These are phyloP conservation scores for Spathaspora girioi DNA, from an alignment of 805 yeast species.

Conservation along the genomic window DNA sequence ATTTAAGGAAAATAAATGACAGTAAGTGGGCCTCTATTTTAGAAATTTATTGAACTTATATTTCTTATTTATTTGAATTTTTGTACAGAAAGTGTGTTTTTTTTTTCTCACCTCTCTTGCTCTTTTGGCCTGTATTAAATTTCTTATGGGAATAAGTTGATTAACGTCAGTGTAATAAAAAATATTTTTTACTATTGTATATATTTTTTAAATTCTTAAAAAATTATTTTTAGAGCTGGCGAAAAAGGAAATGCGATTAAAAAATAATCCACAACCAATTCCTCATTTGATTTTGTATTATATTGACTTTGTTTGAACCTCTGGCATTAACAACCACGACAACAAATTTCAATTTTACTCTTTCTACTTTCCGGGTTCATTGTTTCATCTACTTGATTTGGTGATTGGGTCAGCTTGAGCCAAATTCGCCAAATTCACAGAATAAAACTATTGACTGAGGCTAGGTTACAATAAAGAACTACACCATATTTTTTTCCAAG, in stretches of 20 bases:
- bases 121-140: neutral
- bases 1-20: neutral
- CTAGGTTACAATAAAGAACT: neutral
- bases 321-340: neutral
- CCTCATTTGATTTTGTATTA: neutral
- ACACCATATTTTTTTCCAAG: neutral
- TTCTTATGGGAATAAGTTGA: neutral
- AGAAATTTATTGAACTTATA: neutral
- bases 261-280: neutral
- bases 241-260: neutral
- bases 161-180: neutral
- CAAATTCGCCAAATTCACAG: too few relatives aligned
- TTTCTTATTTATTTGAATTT: neutral
- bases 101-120: neutral
- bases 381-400: too few relatives aligned
- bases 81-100: neutral
- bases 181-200: neutral
- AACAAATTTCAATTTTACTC: neutral
- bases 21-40: neutral
- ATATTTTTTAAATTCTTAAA: neutral
- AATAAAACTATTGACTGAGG: neutral
- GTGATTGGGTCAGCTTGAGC: too few relatives aligned
- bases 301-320: neutral
- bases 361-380: too few relatives aligned
- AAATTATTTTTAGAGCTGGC: neutral